Base-by-base conservation (phyloP, 192 early-diverging fungal species). In the Geranomyces variabilis region DNA sequence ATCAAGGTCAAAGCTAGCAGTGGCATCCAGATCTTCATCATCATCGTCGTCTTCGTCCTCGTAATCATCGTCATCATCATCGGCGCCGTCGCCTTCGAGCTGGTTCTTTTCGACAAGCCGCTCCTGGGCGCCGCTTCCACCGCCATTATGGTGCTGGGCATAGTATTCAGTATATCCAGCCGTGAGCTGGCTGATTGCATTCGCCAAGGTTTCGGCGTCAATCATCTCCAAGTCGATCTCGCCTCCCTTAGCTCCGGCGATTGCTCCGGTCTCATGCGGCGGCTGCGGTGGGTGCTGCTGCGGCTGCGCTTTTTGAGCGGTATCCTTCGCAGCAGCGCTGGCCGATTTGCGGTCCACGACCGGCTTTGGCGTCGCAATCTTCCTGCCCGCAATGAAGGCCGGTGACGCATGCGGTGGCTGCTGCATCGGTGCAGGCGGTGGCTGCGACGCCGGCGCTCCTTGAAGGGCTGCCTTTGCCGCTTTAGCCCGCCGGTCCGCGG, bases 131-230 rank as follows among this genome's bases (percentile, higher is more conserved):
- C 36, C 46, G 29, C 17, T 34, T 33, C 28, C 28, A 30, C 31
- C 17, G 17, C 58, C 56, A 57, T 24, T 29, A 41, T 41, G 36
- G 17, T 53, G 3, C n/a, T n/a, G 19, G 15, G 13, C 41, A 34
- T 22, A 44, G 10, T 41, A 41, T 41, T 41, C 36, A 21, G n/a
- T 48, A 47, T 51, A 62, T 48, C 59, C 57, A 26, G 65, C 73
- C 8, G 62, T 61, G 12, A 75, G 49, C 59, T 69, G 73, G 21
- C 66, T 51, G 34, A 75, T 9, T 1, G 73, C 73, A 49, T 22
- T 69, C 1, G 65, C 60, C 19, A 75, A 30, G 17, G 46, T 49
- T 17, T 68, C 73, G 15, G 66, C 31, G 51, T 75, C 59, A 28
- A 75, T 47, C n/a, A n/a, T 41, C 17, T 67, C 36, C 26, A 75